These are phyloP conservation scores for Tuber aestivum DNA, from an alignment of 495 filamentous ascomycete species.

Conservation along the genomic window DNA sequence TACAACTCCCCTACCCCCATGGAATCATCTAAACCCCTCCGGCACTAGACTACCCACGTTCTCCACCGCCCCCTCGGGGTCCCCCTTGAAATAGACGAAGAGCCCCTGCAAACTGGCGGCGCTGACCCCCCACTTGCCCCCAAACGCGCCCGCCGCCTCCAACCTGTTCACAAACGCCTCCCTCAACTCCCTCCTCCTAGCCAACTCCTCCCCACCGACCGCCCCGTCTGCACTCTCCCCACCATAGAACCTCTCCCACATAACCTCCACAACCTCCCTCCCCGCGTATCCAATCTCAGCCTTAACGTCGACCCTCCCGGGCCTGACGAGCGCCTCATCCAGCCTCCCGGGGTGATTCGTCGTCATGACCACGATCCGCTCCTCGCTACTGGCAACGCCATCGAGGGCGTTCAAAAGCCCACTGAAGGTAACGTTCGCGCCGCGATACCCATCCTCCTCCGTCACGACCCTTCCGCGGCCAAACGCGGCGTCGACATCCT, in stretches of 20 bases:
- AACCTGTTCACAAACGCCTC: slow-evolving; percentile 51
- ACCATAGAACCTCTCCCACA: slow-evolving; percentile 94
- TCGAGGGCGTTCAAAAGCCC: slow-evolving; percentile 90
- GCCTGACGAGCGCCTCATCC: slow-evolving; percentile 81
- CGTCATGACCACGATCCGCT: slow-evolving; percentile 87
- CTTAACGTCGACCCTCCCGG: slow-evolving; percentile 89
- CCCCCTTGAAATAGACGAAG: slow-evolving; percentile 87
- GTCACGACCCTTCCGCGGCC: slow-evolving; percentile 56
- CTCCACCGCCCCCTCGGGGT: slow-evolving; percentile 77
- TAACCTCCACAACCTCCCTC: slow-evolving; percentile 69
- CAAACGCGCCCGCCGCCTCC: slow-evolving; percentile 47
- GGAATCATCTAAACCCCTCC: slow-evolving; percentile 7
- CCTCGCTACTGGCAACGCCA: slow-evolving; percentile 90
- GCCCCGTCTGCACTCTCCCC: slow-evolving; percentile 62
- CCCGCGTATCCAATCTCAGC: slow-evolving; percentile 83
- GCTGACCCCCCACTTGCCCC: slow-evolving; percentile 56
- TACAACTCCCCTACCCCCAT: slow-evolving; percentile 1
- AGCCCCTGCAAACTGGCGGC: slow-evolving; percentile 87
- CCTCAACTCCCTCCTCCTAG: slow-evolving; percentile 52
- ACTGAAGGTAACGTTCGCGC: slow-evolving; percentile 90
- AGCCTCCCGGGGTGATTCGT: slow-evolving; percentile 89
- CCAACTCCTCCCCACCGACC: slow-evolving; percentile 50
- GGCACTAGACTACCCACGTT: slow-evolving; percentile 67
- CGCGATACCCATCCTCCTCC: slow-evolving; percentile 77
- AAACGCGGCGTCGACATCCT: slow-evolving; percentile 95